phyloP scores from a whole-genome alignment of 208 protist genomes.

The Crithidia sp. region DNA sequence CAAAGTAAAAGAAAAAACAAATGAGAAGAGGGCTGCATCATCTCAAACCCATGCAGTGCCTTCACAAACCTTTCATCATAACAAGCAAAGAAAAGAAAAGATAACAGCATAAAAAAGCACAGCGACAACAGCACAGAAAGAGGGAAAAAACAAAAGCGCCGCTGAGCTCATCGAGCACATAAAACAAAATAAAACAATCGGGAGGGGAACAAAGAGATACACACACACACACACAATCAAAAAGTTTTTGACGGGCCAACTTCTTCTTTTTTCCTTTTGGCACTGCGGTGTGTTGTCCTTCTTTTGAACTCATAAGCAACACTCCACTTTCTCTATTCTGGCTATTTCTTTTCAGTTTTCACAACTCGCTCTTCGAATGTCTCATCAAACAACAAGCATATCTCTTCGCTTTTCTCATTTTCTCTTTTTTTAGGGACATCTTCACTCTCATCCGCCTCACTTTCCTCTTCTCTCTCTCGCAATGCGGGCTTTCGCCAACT shows the following conservation, averaged over 20 bases:
- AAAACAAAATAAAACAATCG: background rate
- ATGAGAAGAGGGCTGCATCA: too few species aligned
- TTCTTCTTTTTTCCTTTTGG: constrained; percentile 3
- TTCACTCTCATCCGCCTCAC: too few species aligned
- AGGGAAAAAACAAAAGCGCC: too few species aligned
- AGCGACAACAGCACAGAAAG: too few species aligned
- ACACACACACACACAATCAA: background rate
- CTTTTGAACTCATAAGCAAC: background rate
- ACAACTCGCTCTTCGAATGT: background rate
- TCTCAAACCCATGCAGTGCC: too few species aligned
- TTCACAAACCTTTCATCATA: too few species aligned
- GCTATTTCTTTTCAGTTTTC: background rate
- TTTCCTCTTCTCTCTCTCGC: background rate
- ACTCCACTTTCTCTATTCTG: too few species aligned
- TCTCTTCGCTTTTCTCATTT: constrained; percentile 5
- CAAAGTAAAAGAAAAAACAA: too few species aligned
- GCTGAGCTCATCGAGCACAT: background rate
- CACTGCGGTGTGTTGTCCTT: background rate
- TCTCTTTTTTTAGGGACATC: background rate
- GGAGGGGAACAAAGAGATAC: background rate
- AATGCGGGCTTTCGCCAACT: too few species aligned
- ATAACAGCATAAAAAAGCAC: too few species aligned
- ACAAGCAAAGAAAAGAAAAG: too few species aligned
- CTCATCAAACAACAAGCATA: background rate
- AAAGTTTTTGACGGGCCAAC: background rate